These are phyloP conservation scores for Bryoerythrophyllum caledonicum DNA, from an alignment of 225 moss, liverwort and hornwort genomes.

Conservation along the genomic window DNA sequence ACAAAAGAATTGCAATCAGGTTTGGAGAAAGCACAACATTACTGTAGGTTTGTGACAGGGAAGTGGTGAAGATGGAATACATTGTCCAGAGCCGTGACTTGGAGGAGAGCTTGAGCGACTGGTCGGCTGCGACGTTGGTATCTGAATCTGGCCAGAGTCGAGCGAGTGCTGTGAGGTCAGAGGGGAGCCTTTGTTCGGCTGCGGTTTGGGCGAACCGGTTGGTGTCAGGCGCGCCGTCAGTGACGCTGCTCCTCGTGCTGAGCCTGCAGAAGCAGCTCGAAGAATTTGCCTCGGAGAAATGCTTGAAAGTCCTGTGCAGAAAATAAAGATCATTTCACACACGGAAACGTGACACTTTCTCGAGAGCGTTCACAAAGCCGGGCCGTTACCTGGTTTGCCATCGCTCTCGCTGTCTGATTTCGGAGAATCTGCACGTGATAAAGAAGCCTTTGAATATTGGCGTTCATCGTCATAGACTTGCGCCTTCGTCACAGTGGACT, in stretches of 20 bases:
- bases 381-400: slow-evolving; percentile 27
- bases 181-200: slow-evolving; percentile 61
- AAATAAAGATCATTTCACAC: not conserved
- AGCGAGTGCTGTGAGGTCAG: slow-evolving; percentile 33
- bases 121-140: slow-evolving; percentile 71
- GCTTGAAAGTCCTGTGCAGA: slow-evolving; percentile 17
- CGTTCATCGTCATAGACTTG: slow-evolving; percentile 45
- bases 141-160: slow-evolving; percentile 55
- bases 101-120: slow-evolving; percentile 91
- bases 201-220: slow-evolving; percentile 64
- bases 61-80: slow-evolving; percentile 20
- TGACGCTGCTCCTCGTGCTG: slow-evolving; percentile 17
- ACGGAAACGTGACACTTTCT: not conserved
- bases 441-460: slow-evolving; percentile 15
- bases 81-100: slow-evolving; percentile 61
- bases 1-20: slow-evolving; percentile 16
- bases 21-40: not conserved
- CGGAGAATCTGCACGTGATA: slow-evolving; percentile 12
- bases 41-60: not conserved
- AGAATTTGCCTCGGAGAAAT: slow-evolving; percentile 23
- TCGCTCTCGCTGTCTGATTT: slow-evolving; percentile 32
- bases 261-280: not conserved
- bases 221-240: slow-evolving; percentile 49
- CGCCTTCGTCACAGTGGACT: slow-evolving; percentile 40
- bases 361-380: not conserved